Evolutionary conservation across 306 rosid genomes (phyloP).

Genomic region (Cercis canadensis): DNA sequence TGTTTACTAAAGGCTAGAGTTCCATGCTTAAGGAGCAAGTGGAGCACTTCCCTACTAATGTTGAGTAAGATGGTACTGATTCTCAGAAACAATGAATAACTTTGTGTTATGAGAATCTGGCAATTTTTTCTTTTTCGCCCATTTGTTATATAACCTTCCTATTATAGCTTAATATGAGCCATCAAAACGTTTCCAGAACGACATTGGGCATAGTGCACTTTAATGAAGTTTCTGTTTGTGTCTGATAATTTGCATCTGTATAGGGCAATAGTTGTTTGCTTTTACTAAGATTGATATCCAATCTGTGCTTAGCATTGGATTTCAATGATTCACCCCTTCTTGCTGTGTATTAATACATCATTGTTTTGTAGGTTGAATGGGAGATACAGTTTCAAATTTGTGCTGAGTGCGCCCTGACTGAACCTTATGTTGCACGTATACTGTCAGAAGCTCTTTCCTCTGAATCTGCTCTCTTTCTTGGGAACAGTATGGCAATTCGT

Average conservation of each 20-base stretch:
- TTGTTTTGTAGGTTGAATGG: slow-evolving; percentile 71
- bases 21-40: slow-evolving; percentile 52
- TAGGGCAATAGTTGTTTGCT: slow-evolving; percentile 24
- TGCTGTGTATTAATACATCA: background rate
- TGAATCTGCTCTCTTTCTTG: slow-evolving; percentile 84
- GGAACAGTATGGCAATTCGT: slow-evolving; percentile 97
- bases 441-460: slow-evolving; percentile 70
- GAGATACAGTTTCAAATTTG: slow-evolving; percentile 84
- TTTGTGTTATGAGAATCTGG: slow-evolving; percentile 16
- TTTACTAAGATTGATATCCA: background rate
- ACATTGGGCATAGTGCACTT: background rate
- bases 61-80: slow-evolving; percentile 75
- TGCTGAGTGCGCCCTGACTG: slow-evolving; percentile 71
- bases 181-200: slow-evolving; percentile 22
- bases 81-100: slow-evolving; percentile 26
- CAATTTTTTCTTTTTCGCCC: slow-evolving; percentile 27
- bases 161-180: slow-evolving; percentile 22
- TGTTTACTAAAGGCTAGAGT: slow-evolving; percentile 57
- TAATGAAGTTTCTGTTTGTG: slow-evolving; percentile 15
- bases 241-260: slow-evolving; percentile 17
- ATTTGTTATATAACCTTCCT: slow-evolving; percentile 28
- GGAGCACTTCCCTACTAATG: slow-evolving; percentile 59
- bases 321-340: slow-evolving; percentile 12
- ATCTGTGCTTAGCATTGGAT: background rate
- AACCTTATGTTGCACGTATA: slow-evolving; percentile 80